phyloP scores from a whole-genome alignment of 129 eudicot genomes.

The Apium graveolens region DNA sequence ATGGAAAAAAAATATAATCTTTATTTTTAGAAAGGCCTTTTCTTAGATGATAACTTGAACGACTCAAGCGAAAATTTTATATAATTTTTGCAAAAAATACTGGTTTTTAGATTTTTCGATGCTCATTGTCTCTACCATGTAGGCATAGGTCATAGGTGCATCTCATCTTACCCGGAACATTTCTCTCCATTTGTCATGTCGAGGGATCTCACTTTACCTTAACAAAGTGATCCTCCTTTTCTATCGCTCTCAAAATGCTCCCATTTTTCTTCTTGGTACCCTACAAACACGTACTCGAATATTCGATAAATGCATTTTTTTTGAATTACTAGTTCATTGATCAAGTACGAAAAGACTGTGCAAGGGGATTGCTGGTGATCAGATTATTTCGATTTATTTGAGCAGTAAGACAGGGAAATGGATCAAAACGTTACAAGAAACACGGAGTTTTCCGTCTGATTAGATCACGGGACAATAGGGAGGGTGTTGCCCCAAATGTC shows the following conservation, averaged over 20 bases:
- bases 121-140: neutral
- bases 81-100: neutral
- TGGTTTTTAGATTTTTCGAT: too few species aligned
- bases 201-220: constrained; percentile 12
- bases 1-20: neutral
- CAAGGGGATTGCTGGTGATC: neutral
- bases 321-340: neutral
- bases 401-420: too few species aligned
- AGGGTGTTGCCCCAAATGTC: too few species aligned
- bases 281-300: neutral
- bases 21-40: neutral
- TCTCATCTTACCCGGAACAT: constrained; percentile 21
- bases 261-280: neutral
- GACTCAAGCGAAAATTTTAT: too few species aligned
- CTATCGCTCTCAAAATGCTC: constrained; percentile 9
- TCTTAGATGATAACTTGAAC: too few species aligned
- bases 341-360: neutral
- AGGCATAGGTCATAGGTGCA: constrained; percentile 9
- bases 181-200: constrained; percentile 15
- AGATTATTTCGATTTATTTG: neutral
- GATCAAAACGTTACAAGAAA: too few species aligned
- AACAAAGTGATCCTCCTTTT: constrained; percentile 19
- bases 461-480: too few species aligned
- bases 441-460: too few species aligned
- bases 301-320: neutral